Base-by-base conservation (phyloP, 257 asterid species). In the Solanum appendiculatum region DNA sequence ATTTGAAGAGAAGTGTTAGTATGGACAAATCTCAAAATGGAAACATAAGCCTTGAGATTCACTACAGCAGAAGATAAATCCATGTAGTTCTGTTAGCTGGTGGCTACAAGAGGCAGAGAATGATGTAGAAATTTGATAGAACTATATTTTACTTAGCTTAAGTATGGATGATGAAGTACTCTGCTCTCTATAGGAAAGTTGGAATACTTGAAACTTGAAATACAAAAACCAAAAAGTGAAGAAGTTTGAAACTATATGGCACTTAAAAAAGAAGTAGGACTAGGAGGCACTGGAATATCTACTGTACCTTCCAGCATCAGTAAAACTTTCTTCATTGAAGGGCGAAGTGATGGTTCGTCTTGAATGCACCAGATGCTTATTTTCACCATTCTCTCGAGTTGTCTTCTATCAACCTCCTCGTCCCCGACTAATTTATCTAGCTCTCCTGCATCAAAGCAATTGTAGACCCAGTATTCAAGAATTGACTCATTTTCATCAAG, bases 221-320 rank as follows among this genome's bases (percentile, higher is more conserved):
- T 60, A 9, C 42, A 69, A 15, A 29, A 69, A 18, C 27, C 3
- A 9, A 60, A 3, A 16, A 4, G 7, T n/a, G n/a, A n/a, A n/a
- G n/a, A 40, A 66, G 29, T 66, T 40, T 37, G 23, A 27, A 82
- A 44, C 77, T 91, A 89, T 6, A 74, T 10, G 34, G 92, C 10
- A 86, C 92, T 92, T 2, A 90, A 82, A 51, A 92, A 91, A 10
- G 93, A 93, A 82, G 89, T 29, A 66, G 95, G 93, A 86, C 87
- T 86, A 13, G 94, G 96, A 31, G 96, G 96, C 74, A 89, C 72
- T 13, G 94, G 94, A 36, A 92, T 89, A 8, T 92, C 95, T 3
- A 93, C 91, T 48, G 92, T 91, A 33, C 95, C 97, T 74, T 93
- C 97, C n/a, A 94, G 86, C 95, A 94, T 93, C 5, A 88, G 90